A percentile compares a stretch with the other conserved stretches of the same genome.
Evolutionary conservation across 2,329 filamentous ascomycete genomes (phyloP).

Genomic region (Diaporthe ampelina): DNA sequence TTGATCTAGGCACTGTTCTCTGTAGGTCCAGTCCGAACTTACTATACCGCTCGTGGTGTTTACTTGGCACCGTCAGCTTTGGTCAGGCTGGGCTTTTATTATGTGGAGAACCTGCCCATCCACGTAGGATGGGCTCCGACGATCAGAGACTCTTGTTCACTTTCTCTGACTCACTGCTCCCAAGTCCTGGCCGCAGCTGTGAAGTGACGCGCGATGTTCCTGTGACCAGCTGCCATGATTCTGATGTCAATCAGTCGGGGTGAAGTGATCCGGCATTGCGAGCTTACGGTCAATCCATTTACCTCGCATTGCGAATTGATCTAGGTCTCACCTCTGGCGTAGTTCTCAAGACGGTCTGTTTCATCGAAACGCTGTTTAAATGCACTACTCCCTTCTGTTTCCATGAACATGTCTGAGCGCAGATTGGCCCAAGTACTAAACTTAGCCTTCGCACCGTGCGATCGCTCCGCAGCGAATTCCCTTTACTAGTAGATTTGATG

Average conservation of each 20-base stretch:
- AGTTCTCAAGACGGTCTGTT: neutral
- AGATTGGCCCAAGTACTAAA: neutral
- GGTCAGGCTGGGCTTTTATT: neutral
- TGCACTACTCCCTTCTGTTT: neutral
- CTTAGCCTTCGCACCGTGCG: too few relatives aligned
- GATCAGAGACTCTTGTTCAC: too few relatives aligned
- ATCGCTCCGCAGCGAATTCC: too few relatives aligned
- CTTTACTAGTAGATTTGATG: too few relatives aligned
- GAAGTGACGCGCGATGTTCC: neutral
- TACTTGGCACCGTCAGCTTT: neutral
- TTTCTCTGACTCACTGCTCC: neutral
- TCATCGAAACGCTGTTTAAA: neutral
- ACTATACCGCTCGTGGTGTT: too few relatives aligned
- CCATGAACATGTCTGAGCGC: constrained; percentile 1
- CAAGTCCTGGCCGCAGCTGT: neutral
- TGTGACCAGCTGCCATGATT: neutral
- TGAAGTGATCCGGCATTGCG: neutral
- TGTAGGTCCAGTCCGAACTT: too few relatives aligned
- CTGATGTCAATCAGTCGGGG: neutral
- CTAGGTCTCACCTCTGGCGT: constrained; percentile 1
- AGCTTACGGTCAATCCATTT: too few relatives aligned
- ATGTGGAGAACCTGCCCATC: neutral
- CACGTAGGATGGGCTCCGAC: neutral
- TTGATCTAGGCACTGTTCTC: too few relatives aligned
- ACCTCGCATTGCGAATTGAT: neutral